Evolutionary conservation across 164 flowering plant species (phyloP).

Genomic region (Annona cherimola): DNA sequence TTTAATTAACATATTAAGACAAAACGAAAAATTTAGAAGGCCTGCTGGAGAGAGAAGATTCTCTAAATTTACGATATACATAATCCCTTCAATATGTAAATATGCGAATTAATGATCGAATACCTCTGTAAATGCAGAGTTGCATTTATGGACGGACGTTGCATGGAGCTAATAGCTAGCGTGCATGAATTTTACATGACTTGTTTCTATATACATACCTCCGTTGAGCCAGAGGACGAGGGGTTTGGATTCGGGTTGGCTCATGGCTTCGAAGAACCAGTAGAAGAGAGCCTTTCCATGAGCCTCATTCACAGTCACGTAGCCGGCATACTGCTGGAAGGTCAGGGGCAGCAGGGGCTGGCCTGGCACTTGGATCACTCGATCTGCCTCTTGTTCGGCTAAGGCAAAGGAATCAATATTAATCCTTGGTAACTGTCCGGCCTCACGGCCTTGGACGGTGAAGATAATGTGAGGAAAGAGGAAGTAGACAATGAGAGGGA

Average conservation of each 20-base stretch:
- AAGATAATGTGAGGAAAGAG: not conserved
- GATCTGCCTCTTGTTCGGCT: conserved; percentile 39
- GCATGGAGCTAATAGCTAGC: too few species aligned
- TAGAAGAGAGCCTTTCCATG: conserved; percentile 63
- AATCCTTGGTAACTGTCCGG: not conserved
- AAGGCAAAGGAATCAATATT: not conserved
- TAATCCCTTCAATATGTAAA: too few species aligned
- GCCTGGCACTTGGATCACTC: conserved; percentile 45
- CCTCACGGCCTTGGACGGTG: not conserved
- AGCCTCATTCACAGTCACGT: conserved; percentile 40
- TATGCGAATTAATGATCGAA: too few species aligned
- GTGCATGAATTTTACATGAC: too few species aligned
- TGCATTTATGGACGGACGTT: too few species aligned
- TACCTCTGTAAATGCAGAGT: too few species aligned
- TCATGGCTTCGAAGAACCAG: conserved; percentile 62
- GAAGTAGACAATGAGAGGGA: not conserved
- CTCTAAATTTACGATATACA: too few species aligned
- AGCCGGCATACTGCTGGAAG: conserved; percentile 57
- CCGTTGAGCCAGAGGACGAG: conserved; percentile 67
- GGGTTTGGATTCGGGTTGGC: conserved; percentile 39
- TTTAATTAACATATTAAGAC: too few species aligned
- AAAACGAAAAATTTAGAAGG: too few species aligned
- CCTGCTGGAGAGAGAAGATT: too few species aligned
- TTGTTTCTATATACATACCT: conserved; percentile 22
- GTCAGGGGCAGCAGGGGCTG: conserved; percentile 49